Base-by-base conservation (phyloP, 768 basidiomycete genomes). In the Podaxis pistillaris region DNA sequence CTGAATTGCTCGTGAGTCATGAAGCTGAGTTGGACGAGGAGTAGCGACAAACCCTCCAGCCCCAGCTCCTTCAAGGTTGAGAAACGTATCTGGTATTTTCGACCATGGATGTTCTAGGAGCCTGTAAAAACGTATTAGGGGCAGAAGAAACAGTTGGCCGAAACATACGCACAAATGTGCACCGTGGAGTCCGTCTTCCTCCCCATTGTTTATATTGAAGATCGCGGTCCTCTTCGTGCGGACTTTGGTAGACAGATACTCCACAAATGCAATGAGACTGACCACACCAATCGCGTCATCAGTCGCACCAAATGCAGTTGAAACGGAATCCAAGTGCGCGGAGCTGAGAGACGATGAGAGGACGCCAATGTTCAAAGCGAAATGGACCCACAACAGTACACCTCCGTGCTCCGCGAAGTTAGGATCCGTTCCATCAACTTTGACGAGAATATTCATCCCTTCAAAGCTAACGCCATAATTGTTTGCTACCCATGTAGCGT, bases 121-220 rank as follows among this genome's bases (percentile, higher is more conserved):
- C 15, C 86, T 88, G 65, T 37, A 53, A 54, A 17, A 30, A 36
- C 62, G 41, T 17, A 30, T 54, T 2, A 44, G 13, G 36, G 22
- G n/a, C n/a, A 37, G 57, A 1, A n/a, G 69, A 13, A 60, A 37
- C 49, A 11, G 13, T 9, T 44, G 22, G 11, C 28, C 6, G 9
- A 33, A 40, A 26, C 17, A 11, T 15, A 69, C 64, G 40, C 53
- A 88, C 80, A 77, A 72, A 66, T 84, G 84, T 8, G 89, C 86
- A 36, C 90, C 90, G 61, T 85, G 79, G 63, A 91, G 69, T 3
- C 84, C 81, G 68, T 89, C 83, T 67, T 92, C 90, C 67, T 92
- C 90, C 0, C 86, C 90, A 63, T 92, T 89, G 70, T 92, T 92
- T 68, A 90, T 79, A 67, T 91, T 89, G 76, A 92, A 90, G 3